phyloP scores from a whole-genome alignment of 2,329 filamentous ascomycete genomes.

The Microascus cirrosus region DNA sequence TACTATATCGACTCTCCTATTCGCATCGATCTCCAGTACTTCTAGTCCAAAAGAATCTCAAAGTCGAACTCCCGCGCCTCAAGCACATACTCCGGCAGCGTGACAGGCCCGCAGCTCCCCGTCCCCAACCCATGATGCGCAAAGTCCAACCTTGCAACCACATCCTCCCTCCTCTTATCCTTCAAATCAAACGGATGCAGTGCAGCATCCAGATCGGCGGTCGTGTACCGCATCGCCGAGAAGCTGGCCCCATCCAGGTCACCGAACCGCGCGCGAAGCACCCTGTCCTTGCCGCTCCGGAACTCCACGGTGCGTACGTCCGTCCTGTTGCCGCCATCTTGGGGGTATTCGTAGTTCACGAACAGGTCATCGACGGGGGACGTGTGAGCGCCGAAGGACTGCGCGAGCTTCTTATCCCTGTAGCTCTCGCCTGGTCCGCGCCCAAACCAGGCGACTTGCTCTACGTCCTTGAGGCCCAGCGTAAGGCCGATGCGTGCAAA shows the following conservation, averaged over 20 bases:
- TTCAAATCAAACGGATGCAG: constrained; percentile 51
- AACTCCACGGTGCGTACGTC: constrained; percentile 51
- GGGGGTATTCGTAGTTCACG: constrained; percentile 55
- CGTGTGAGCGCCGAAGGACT: constrained; percentile 43
- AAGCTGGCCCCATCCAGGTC: constrained; percentile 41
- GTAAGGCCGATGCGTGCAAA: constrained; percentile 53
- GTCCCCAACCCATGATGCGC: constrained; percentile 52
- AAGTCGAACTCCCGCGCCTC: constrained; percentile 28
- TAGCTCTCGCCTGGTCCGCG: constrained; percentile 57
- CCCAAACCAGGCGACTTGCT: constrained; percentile 50
- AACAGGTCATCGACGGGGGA: constrained; percentile 37
- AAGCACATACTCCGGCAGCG: constrained; percentile 34
- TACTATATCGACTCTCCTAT: too few relatives aligned
- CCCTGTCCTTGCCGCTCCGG: constrained; percentile 8
- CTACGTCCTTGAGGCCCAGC: constrained; percentile 26
- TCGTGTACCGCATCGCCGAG: constrained; percentile 42
- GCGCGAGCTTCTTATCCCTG: constrained; percentile 51
- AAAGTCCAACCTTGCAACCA: constrained; percentile 48
- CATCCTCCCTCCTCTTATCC: constrained; percentile 33
- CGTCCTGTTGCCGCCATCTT: constrained; percentile 55
- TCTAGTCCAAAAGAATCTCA: constrained; percentile 31
- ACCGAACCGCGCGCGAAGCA: constrained; percentile 33
- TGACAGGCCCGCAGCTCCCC: constrained; percentile 49
- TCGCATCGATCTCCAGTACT: too few relatives aligned
- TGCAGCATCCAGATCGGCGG: constrained; percentile 38